A percentile compares a stretch with the other conserved stretches of the same genome.
These are phyloP conservation scores for Lactarius akahatsu DNA, from an alignment of 768 basidiomycete species.

Conservation along the genomic window DNA sequence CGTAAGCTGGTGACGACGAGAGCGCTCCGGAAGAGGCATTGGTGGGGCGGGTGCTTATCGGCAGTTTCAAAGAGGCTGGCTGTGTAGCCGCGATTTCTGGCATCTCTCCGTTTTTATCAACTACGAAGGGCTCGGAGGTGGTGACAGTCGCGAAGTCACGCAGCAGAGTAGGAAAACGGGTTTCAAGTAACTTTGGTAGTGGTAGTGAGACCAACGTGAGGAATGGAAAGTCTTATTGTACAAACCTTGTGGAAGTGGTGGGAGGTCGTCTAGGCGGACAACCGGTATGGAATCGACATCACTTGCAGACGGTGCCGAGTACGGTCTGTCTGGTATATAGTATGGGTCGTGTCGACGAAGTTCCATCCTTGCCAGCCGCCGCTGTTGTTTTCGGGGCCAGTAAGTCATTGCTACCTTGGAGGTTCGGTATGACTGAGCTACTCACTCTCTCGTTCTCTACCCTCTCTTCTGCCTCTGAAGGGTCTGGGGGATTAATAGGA, in stretches of 20 bases:
- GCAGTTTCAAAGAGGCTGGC: slow-evolving; percentile 23
- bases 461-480: slow-evolving; percentile 49
- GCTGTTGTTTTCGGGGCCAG: slow-evolving; percentile 43
- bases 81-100: slow-evolving; percentile 21
- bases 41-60: slow-evolving; percentile 29
- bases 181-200: slow-evolving; percentile 1
- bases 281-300: slow-evolving; percentile 94
- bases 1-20: slow-evolving; percentile 54
- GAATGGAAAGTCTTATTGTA: slow-evolving; percentile 7
- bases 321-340: slow-evolving; percentile 72
- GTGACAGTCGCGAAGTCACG: slow-evolving; percentile 18
- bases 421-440: slow-evolving; percentile 13
- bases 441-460: slow-evolving; percentile 64
- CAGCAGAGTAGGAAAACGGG: slow-evolving; percentile 21
- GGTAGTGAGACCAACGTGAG: neutral
- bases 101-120: slow-evolving; percentile 30
- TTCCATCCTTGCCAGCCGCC: slow-evolving; percentile 71
- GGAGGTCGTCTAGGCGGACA: slow-evolving; percentile 75
- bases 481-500: slow-evolving; percentile 34
- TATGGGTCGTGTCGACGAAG: slow-evolving; percentile 86
- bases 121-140: slow-evolving; percentile 21
- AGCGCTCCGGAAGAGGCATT: slow-evolving; percentile 29
- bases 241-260: slow-evolving; percentile 41
- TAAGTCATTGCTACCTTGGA: neutral
- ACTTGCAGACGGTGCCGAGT: slow-evolving; percentile 41